phyloP scores from a whole-genome alignment of 306 rosid species.

The Urtica urens region DNA sequence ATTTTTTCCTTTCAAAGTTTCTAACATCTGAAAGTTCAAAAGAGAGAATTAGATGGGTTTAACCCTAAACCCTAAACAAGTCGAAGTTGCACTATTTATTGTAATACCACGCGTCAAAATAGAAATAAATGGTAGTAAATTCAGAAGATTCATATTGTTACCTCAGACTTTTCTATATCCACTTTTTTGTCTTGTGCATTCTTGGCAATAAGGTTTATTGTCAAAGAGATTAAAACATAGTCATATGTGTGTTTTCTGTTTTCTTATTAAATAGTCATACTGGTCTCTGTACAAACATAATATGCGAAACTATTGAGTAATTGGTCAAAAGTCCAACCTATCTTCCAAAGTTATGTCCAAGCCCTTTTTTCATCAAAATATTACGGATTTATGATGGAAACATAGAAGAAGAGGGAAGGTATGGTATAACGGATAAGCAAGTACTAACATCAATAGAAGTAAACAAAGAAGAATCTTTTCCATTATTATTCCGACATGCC shows the following conservation, averaged over 20 bases:
- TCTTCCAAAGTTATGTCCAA: too few relatives aligned
- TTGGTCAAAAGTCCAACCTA: too few relatives aligned
- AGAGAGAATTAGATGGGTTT: too few relatives aligned
- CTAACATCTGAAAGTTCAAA: too few relatives aligned
- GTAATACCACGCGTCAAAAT: background rate
- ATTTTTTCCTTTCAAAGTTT: too few relatives aligned
- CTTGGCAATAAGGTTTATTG: background rate
- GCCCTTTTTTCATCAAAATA: too few relatives aligned
- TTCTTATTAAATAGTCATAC: too few relatives aligned
- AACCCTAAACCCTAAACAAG: too few relatives aligned
- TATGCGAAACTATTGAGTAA: too few relatives aligned
- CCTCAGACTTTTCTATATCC: background rate
- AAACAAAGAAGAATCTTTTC: conserved; percentile 2
- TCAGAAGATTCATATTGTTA: background rate
- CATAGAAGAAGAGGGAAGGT: background rate
- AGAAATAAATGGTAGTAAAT: background rate
- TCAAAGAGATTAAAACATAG: background rate
- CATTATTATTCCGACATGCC: conserved; percentile 1
- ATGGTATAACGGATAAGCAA: background rate
- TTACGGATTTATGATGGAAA: too few relatives aligned
- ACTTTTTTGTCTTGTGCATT: background rate
- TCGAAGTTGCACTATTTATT: conserved; percentile 1
- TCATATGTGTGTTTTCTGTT: too few relatives aligned
- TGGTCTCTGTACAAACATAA: too few relatives aligned
- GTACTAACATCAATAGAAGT: background rate